These are phyloP conservation scores for Epichloe bromicola DNA, from an alignment of 2,329 filamentous ascomycete genomes.

Conservation along the genomic window DNA sequence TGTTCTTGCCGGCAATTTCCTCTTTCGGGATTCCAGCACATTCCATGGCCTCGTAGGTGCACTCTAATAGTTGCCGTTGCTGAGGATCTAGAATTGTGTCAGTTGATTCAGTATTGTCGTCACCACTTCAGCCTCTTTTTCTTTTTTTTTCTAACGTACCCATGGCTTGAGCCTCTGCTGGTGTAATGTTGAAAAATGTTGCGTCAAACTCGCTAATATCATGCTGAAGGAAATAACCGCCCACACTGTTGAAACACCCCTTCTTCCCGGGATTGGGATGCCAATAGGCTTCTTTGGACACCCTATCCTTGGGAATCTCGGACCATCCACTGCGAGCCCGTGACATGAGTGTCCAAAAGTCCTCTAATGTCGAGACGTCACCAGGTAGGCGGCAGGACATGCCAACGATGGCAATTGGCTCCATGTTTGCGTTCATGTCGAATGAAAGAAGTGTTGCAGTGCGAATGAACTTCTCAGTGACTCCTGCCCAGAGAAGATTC, in stretches of 20 bases:
- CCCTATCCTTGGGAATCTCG: slow-evolving; percentile 32
- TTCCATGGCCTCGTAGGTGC: slow-evolving; percentile 40
- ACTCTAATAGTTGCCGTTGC: slow-evolving; percentile 38
- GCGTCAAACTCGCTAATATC: slow-evolving; percentile 36
- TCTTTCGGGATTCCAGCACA: slow-evolving; percentile 37
- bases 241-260: slow-evolving; percentile 24
- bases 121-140: not conserved
- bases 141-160: slow-evolving; percentile 8
- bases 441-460: not conserved
- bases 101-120: not conserved
- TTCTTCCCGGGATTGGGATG: slow-evolving; percentile 31
- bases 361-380: slow-evolving; percentile 25
- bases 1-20: slow-evolving; percentile 31
- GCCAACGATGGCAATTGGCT: slow-evolving; percentile 32
- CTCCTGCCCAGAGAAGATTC: not conserved
- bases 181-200: slow-evolving; percentile 38
- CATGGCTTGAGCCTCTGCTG: slow-evolving; percentile 37
- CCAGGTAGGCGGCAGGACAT: slow-evolving; percentile 35
- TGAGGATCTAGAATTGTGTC: slow-evolving; percentile 30
- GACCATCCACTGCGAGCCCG: slow-evolving; percentile 27
- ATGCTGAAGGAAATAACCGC: slow-evolving; percentile 30
- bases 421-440: slow-evolving; percentile 3
- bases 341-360: slow-evolving; percentile 32
- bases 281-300: slow-evolving; percentile 28
- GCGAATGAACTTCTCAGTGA: not conserved